Percentiles rank a stretch among this genome's conserved stretches.
Evolutionary conservation across 805 yeast genomes (phyloP).

Genomic region (Hanseniaspora guilliermondii): DNA sequence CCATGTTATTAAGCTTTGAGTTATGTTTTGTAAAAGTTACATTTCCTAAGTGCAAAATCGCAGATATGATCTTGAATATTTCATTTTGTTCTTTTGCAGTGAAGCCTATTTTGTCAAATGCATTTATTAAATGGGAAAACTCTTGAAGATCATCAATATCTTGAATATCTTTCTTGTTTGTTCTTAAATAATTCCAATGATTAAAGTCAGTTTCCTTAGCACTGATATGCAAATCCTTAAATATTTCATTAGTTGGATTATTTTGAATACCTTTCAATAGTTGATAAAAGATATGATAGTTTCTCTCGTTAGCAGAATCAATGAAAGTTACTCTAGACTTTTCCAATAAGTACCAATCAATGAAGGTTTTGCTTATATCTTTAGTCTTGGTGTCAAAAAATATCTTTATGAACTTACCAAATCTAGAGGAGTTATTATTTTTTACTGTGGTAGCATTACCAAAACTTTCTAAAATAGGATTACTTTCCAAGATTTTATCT

Average conservation of each 20-base stretch:
- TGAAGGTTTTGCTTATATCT: conserved; percentile 72
- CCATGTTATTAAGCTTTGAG: conserved; percentile 25
- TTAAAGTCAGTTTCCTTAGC: background rate
- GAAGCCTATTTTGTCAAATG: conserved; percentile 68
- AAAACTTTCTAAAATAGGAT: conserved; percentile 89
- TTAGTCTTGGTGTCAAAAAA: conserved; percentile 49
- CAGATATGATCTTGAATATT: conserved; percentile 56
- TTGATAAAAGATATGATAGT: conserved; percentile 89
- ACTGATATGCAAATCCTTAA: background rate
- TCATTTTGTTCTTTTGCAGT: conserved; percentile 39
- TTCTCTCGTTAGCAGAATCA: conserved; percentile 68
- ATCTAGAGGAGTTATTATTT: conserved; percentile 88
- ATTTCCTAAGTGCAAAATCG: conserved; percentile 77
- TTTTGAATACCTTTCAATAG: conserved; percentile 48
- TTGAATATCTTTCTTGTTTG: conserved; percentile 44
- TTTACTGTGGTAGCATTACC: conserved; percentile 95
- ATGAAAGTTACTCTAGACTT: conserved; percentile 72
- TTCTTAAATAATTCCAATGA: conserved; percentile 45
- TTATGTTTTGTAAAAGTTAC: conserved; percentile 40
- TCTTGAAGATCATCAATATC: conserved; percentile 68
- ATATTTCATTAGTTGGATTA: background rate
- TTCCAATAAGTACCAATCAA: conserved; percentile 88
- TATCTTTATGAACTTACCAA: conserved; percentile 89
- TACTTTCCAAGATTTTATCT: conserved; percentile 76
- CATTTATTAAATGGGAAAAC: conserved; percentile 46